Evolutionary conservation across 2,329 filamentous ascomycete genomes (phyloP).

Genomic region (Colletotrichum gloeosporioides): DNA sequence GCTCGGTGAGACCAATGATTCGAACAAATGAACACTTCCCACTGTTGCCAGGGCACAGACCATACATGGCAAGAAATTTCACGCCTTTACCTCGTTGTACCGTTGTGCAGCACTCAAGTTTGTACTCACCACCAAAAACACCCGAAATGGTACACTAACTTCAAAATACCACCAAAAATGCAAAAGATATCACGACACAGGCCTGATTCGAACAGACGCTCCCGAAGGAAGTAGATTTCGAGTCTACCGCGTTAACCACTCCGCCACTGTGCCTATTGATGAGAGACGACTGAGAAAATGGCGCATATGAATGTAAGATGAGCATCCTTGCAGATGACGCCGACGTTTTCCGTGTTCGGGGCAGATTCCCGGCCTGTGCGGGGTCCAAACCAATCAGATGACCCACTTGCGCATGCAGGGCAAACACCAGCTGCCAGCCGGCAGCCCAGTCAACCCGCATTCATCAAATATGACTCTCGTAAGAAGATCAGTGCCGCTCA

Average conservation of each 20-base stretch:
- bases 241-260: background rate
- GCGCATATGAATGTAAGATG: rapidly evolving
- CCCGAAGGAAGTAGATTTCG: background rate
- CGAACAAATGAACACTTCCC: too few relatives aligned
- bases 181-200: background rate
- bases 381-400: background rate
- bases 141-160: background rate
- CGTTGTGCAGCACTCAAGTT: background rate
- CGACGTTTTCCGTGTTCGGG: background rate
- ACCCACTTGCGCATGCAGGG: background rate
- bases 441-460: background rate
- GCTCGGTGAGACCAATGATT: too few relatives aligned
- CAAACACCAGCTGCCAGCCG: background rate
- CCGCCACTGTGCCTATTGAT: background rate
- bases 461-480: background rate
- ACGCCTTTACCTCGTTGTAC: background rate
- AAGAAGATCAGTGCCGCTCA: background rate
- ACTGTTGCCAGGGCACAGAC: background rate
- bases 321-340: background rate
- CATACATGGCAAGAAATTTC: background rate
- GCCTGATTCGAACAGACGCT: background rate
- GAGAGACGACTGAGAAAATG: rapidly evolving
- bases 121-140: background rate
- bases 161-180: background rate
- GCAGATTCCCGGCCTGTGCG: background rate